Evolutionary conservation across 2,329 filamentous ascomycete genomes (phyloP), one percentile per base, ranked within the genome.

Genomic region (Neofusicoccum ribis): DNA sequence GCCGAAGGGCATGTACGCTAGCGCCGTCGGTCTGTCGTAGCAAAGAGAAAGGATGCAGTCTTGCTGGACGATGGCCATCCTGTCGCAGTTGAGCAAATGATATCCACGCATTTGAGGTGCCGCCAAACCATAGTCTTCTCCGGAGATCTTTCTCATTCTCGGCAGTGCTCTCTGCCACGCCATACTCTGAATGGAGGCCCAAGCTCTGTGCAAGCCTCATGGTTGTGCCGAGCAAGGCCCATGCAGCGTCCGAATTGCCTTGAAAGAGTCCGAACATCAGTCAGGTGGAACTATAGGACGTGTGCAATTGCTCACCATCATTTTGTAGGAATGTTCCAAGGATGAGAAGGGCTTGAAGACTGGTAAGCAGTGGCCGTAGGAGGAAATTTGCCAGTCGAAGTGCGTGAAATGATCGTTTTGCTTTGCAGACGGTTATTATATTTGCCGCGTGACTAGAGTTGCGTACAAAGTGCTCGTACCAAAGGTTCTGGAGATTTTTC

Each of bases 241-340:
- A 64, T 0, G 62, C 62, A 1, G 62, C 62, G 31, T 64, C 62
- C 1, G 62, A 56, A 15, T 64, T 64, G 20, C 62, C 54, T 59
- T 59, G 15, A 5, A 31, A 34, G 3, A 36, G 15, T 17, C n/a
- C 2, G 31, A 17, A 9, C 15, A 51, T 0, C 15, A 9, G 0
- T 3, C 37, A 3, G 1, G 5, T 12, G 7, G 3, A 14, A 20
- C 3, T 14, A 6, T 15, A 1, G 20, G 14, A 5, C 9, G 27
- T 31, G 27, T 5, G 27, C 5, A 7, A 31, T 31, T 31, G 27
- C 3, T 2, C 17, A 61, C 58, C 62, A 34, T 64, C 62, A 20
- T 64, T 64, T 17, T 64, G 62, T 8, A 64, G 31, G 17, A 64
- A 64, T 0, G 39, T 58, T 9, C 49, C 43, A 5, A 64, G 44